Evolutionary conservation across 257 asterid genomes (phyloP), one percentile per base, ranked within the genome.

Genomic region (Osmanthus fragrans): DNA sequence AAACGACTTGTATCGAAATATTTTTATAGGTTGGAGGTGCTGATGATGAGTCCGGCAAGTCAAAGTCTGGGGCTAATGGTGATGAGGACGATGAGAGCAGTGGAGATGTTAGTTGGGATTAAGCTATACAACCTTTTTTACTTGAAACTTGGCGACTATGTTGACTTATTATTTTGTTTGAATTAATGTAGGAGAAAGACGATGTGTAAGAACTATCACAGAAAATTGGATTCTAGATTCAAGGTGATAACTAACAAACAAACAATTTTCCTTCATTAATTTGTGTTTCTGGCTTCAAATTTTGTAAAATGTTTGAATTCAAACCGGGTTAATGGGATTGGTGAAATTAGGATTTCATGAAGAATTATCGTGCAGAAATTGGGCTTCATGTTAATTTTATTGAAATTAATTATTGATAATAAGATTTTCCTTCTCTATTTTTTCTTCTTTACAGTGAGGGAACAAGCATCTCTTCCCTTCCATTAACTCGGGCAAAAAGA

Each of bases 11-110:
- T 76, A 10, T 32, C 12, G 8, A 13, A 27, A 12, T 32, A 45
- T 71, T 47, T 25, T 39, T 21, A 47, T 73, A 86, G 83, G 87
- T 83, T 34, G 93, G 89, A 19, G 89, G 73, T 32, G 88, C 70
- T 15, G 89, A 82, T 5, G 94, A 87, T 7, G 94, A 86, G 70
- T 90, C 97, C 16, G 93, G 88, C 82, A 91, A 88, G 84, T 91
- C 95, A 0, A 91, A 91, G 83, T 91, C 97, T 0, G 92, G 87
- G 85, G 89, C 85, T 18, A 72, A 85, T 40, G 88, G 90, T 25
- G 93, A 87, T 51, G 90, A 85, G 13, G 89, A 83, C 0, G 92
- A 83, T 72, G 92, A 83, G 12, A 86, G 87, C 73, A 86, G 87
- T 66, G 90, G 76, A 78, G 91, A 88, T 84, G 97, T 88, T 12